Evolutionary conservation across 192 early-diverging fungal genomes (phyloP), one percentile per base, ranked within the genome.

Genomic region (Backusella parvicylindrica): DNA sequence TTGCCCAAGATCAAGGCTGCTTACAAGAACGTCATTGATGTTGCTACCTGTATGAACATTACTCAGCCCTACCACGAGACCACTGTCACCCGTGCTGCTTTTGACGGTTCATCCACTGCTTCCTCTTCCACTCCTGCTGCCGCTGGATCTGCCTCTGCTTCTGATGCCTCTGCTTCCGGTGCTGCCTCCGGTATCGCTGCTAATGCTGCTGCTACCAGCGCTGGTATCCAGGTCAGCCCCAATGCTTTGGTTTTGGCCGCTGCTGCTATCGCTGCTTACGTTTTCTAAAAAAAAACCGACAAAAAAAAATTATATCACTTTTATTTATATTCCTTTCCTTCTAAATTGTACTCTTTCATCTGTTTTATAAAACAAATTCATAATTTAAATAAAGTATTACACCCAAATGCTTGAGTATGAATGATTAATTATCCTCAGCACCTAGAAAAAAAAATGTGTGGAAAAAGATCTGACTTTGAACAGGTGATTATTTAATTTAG

Each of bases 31-130:
- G 66, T 81, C 63, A 37, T 79, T 35, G 77, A 79, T 73, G 68
- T 81, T 18, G 79, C 79, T 41, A 81, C 79, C 21, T 81, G 79
- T n/a, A 73, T 73, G 70, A 81, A 77, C 79, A 81, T 81, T 32
- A 81, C 79, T 35, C 7, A 81, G 23, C 79, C 79, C 65, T 81
- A 81, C 60, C 38, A 74, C 18, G 79, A 81, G 37, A 50, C 41
- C 41, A 70, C 56, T 68, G 75, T 81, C 37, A 77, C n/a, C 0
- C 70, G 77, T 30, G 49, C 71, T 35, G 23, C 75, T 8, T 78
- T 82, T 64, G 38, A 31, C 15, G 37, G 69, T 50, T 63, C 56
- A 15, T 23, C 16, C 32, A 50, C 74, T 31, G 53, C 23, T 31
- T 67, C 50, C 36, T 18, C 75, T 12, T 12, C 40, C 32, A 32